Evolutionary conservation across 2,329 filamentous ascomycete genomes (phyloP).

Genomic region (Dryadomyces quercivorus): DNA sequence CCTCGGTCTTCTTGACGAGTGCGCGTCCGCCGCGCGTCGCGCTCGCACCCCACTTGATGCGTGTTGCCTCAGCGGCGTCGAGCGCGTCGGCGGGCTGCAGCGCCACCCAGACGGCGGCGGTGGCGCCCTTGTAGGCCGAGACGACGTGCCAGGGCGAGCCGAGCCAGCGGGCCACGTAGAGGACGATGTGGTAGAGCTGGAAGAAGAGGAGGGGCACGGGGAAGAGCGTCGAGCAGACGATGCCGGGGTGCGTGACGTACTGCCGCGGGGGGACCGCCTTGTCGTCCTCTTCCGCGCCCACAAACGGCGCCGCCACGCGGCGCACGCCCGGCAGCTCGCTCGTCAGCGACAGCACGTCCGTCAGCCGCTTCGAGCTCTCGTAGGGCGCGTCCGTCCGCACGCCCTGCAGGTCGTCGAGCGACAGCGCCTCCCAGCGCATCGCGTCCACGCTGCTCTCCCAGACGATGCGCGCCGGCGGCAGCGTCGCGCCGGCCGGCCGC

Average conservation of each 20-base stretch:
- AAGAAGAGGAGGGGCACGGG: conserved; percentile 59
- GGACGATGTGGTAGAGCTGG: conserved; percentile 53
- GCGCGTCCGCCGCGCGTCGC: conserved; percentile 43
- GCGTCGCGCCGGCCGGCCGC: conserved; percentile 20
- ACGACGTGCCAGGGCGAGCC: conserved; percentile 85
- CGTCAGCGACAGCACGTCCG: conserved; percentile 71
- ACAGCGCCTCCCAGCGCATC: conserved; percentile 32
- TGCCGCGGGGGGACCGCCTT: conserved; percentile 39
- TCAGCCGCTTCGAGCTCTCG: conserved; percentile 77
- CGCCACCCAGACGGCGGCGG: conserved; percentile 65
- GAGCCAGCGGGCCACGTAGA: conserved; percentile 61
- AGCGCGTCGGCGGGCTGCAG: conserved; percentile 37
- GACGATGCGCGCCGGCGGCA: conserved; percentile 53
- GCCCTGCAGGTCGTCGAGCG: conserved; percentile 64
- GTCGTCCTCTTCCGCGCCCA: conserved; percentile 24
- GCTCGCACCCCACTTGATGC: conserved; percentile 76
- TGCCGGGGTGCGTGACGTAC: conserved; percentile 75
- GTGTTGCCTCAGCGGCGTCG: conserved; percentile 27
- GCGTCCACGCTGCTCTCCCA: conserved; percentile 83
- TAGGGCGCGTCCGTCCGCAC: conserved; percentile 54
- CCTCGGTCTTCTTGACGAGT: conserved; percentile 63
- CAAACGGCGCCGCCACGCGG: conserved; percentile 44
- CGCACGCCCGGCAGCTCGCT: conserved; percentile 51
- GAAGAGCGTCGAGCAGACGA: conserved; percentile 73
- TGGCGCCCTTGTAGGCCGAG: conserved; percentile 64